Base-by-base conservation (phyloP, 192 early-diverging fungal genomes). In the Chytriomyces sp. region DNA sequence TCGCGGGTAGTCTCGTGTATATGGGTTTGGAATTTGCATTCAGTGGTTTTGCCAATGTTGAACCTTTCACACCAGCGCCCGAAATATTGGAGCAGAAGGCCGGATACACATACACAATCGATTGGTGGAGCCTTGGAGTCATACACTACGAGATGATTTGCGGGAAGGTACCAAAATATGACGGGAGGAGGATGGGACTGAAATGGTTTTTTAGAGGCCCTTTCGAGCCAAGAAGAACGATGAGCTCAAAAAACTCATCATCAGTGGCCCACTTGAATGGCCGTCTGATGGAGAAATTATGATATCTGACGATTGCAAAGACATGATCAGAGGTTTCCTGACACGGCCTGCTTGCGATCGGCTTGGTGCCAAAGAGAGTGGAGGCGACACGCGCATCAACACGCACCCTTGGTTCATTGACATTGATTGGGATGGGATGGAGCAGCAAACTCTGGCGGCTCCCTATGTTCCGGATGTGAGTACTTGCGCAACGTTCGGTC, bases 121-220 rank as follows among this genome's bases (percentile, higher is more conserved):
- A 98, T 78, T 98, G 94, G 94, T 98, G 96, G 96, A 90, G 91
- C 30, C 73, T 97, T n/a, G 96, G 96, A 17, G 90, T 97, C 4
- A 85, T 70, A 0, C 68, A 59, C 17, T 70, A 59, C 30, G 68
- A 70, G 59, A 70, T 70, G 63, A 74, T 96, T 22, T 94, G 91
- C 74, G 91, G 90, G 52, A 75, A 75, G 39, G 66, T 68, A 12
- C 44, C 44, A 49, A 49, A 14, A 49, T n/a, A 49, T 19, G 1
- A 12, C 44, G 1, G 22, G 1, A 19, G 12, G 14, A 0, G 0
- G 0, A 65, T 2, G n/a, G 41, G 52, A 65, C 25, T 8, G 55
- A 44, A 1, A n/a, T 2, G 25, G 30, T 34, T 33, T 60, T 7
- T 32, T 33, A 63, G 67, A 38, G 93, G 25, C 93, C 93, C 10